Percentiles rank a stretch among this genome's conserved stretches.
Evolutionary conservation across 192 early-diverging fungal species (phyloP).

Genomic region (Entomortierella lignicola): DNA sequence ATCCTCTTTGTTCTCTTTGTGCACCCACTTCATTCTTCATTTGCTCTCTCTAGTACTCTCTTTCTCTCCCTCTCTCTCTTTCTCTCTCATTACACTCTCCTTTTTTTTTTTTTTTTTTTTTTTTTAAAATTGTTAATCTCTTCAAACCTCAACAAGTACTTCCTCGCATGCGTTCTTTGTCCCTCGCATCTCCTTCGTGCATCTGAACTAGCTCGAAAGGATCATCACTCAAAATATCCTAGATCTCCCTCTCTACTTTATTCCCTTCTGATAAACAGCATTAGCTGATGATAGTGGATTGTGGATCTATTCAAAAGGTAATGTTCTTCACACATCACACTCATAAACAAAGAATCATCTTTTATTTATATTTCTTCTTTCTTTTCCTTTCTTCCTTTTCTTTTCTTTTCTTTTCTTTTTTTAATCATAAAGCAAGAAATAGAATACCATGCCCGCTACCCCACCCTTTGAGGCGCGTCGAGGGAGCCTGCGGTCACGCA

Average conservation of each 20-base stretch:
- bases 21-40: background rate
- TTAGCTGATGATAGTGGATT: background rate
- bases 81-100: background rate
- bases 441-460: slow-evolving; percentile 12
- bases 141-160: too few relatives aligned
- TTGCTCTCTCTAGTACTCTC: background rate
- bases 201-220: background rate
- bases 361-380: background rate
- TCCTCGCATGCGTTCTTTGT: background rate
- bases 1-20: too few relatives aligned
- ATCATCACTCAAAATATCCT: background rate
- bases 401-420: background rate
- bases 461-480: slow-evolving; percentile 28
- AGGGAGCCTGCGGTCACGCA: slow-evolving; percentile 28
- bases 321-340: background rate
- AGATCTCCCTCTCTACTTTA: background rate
- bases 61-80: background rate
- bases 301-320: slow-evolving; percentile 12
- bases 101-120: background rate
- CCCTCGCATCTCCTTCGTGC: background rate
- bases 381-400: too few relatives aligned
- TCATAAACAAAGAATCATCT: background rate
- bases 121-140: background rate
- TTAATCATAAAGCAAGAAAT: background rate
- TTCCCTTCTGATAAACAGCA: background rate